Percentiles rank a stretch among this genome's conserved stretches.
phyloP scores from a whole-genome alignment of 2,329 filamentous ascomycete species.

The Trichoderma aggressivum region DNA sequence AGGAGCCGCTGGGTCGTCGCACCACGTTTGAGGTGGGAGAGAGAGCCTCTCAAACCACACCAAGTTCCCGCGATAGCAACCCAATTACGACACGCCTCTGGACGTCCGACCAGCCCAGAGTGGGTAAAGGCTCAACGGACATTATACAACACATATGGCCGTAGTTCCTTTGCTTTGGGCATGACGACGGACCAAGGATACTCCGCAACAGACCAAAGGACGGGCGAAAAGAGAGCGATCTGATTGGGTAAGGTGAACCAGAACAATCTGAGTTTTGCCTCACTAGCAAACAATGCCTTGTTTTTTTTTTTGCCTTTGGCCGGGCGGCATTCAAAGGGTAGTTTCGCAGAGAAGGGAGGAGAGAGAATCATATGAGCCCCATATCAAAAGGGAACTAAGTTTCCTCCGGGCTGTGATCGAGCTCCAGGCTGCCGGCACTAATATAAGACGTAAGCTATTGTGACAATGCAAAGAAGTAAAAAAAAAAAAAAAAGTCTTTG shows the following conservation, averaged over 20 bases:
- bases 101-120: neutral
- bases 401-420: neutral
- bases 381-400: neutral
- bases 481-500: neutral
- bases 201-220: slow-evolving; percentile 10
- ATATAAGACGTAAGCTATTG: slow-evolving; percentile 1
- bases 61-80: slow-evolving; percentile 6
- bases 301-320: neutral
- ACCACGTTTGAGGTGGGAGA: slow-evolving; percentile 18
- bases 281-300: neutral
- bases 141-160: slow-evolving; percentile 7
- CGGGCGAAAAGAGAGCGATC: neutral
- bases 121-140: slow-evolving; percentile 2
- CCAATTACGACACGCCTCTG: slow-evolving; percentile 17
- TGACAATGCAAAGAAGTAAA: neutral
- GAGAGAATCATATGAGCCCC: neutral
- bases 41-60: slow-evolving; percentile 5
- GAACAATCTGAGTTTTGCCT: neutral
- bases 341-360: neutral
- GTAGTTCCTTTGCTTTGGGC: slow-evolving; percentile 9
- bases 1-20: slow-evolving; percentile 16
- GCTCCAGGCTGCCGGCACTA: slow-evolving; percentile 3
- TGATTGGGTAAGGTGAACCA: neutral
- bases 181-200: slow-evolving; percentile 5
- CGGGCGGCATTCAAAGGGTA: neutral